Base-by-base conservation (phyloP, 1,139 yeast genomes). In the Blastobotrys malaysiensis region DNA sequence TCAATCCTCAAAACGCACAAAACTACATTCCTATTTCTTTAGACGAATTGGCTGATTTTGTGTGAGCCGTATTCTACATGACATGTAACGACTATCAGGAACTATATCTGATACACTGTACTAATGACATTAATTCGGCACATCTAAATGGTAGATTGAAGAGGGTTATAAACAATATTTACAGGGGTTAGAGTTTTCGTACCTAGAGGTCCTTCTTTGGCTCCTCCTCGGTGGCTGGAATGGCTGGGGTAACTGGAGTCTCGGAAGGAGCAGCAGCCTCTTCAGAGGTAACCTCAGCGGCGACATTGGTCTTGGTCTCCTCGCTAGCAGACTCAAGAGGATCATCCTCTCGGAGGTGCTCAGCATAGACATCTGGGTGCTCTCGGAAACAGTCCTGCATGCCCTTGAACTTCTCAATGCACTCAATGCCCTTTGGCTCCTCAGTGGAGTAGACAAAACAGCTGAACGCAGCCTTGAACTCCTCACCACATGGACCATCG, bases 401-500 rank as follows among this genome's bases (percentile, higher is more conserved):
- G 64, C 77, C 81, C 67, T 86, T 83, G 74, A 93, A 90, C 73
- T 89, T 89, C 66, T 88, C 93, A 63, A 93, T 85, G 75, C 99
- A 93, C 69, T 95, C 98, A 59, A 88, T 85, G 54, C 99, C 99
- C 77, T 93, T 93, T 67, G 98, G 98, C 69, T 93, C 99, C 55
- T 88, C 86, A 68, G 86, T 90, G 11, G 98, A 90, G 77, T 87
- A 91, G 44, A 95, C 93, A 68, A 95, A 95, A 72, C 99, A 95
- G 9, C 97, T 80, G 70, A 95, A 95, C 0, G 99, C 98, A 55
- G 82, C 93, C 76, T 93, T 91, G 78, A 91, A 93, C 73, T 93
- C 97, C 69, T 88, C 96, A 55, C 99, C 99, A 73, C 99, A 91
- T 57, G 99, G 97, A 0, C 99, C 99, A 61, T 90, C 79, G 46